Evolutionary conservation across 2,329 filamentous ascomycete species (phyloP), one percentile per base, ranked within the genome.

Genomic region (Pseudophaeomoniella oleicola): DNA sequence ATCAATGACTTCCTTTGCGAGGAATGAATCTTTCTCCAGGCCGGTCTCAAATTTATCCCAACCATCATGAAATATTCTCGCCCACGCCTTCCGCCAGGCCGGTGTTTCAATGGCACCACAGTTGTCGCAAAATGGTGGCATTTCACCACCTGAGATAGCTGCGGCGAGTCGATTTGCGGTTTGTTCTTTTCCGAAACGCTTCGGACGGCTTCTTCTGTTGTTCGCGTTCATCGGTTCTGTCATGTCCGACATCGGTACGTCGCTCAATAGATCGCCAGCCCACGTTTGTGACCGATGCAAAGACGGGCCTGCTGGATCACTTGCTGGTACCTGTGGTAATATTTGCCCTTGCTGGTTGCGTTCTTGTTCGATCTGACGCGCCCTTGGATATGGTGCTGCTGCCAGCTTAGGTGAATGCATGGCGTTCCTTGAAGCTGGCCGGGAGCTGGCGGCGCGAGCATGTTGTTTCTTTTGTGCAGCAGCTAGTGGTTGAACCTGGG

Each of bases 51-150:
- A 69, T 41, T 78, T 73, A 3, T 72, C 68, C 1, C 85, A 84
- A 19, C 69, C 68, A 1, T 84, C 86, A 12, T 73, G 63, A 32
- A 78, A 69, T 5, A 82, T 69, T 50, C 85, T 84, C n/a, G 77
- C 76, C 69, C 81, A 94, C 10, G 90, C 84, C 51, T 88, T 90
- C 41, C 90, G 78, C 90, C 90, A 98, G 0, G 88, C 94, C 0
- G 88, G 84, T 1, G 90, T 98, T 49, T 96, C 83, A 39, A 98
- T 93, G 4, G 86, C 82, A 4, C 90, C 90, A 49, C 90, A 98
- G 49, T 96, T 94, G 44, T 74, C 74, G 55, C 90, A 98, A 51
- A 79, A 96, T 1, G 81, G 79, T 0, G 90, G 90, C 66, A 87
- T 80, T 45, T 86, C 73, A 4, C 90, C 90, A 37, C 75, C 75